A percentile compares a stretch with the other conserved stretches of the same genome.
Conservation (phyloP, 108 stramenopile genomes). For the Skeletonema tropicum region DNA sequence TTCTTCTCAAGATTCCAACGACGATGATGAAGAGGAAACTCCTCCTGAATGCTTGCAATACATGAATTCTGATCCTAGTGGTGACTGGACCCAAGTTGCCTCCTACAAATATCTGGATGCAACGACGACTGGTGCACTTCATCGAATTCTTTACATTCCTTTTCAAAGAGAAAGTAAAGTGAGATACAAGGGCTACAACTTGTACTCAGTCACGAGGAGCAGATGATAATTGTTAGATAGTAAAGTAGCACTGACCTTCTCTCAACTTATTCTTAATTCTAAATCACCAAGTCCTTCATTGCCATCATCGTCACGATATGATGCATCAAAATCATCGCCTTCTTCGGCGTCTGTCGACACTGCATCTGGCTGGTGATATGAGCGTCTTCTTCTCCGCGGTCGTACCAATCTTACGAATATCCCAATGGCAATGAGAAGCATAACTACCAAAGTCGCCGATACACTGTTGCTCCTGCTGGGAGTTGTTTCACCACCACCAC, state of each 20-base stretch:
- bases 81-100: slow-evolving; percentile 27
- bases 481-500: not conserved
- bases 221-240: not conserved
- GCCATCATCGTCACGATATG: not conserved
- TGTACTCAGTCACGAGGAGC: slow-evolving; percentile 15
- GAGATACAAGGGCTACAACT: slow-evolving; percentile 33
- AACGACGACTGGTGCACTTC: slow-evolving; percentile 26
- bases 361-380: not conserved
- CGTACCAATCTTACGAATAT: slow-evolving; percentile 8
- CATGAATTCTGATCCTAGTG: slow-evolving; percentile 35
- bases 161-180: slow-evolving; percentile 20
- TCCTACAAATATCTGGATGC: slow-evolving; percentile 35
- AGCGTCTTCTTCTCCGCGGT: slow-evolving; percentile 2
- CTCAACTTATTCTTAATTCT: not conserved
- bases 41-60: slow-evolving; percentile 45
- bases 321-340: not conserved
- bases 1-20: not conserved
- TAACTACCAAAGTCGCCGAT: not conserved
- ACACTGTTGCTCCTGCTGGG: not conserved
- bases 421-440: slow-evolving; percentile 1
- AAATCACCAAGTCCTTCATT: not conserved
- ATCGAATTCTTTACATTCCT: slow-evolving; percentile 50
- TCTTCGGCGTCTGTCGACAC: slow-evolving; percentile 8
- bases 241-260: no score
- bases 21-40: not conserved